Conservation (phyloP, 352 stramenopile genomes). For the Pythium volutum region DNA sequence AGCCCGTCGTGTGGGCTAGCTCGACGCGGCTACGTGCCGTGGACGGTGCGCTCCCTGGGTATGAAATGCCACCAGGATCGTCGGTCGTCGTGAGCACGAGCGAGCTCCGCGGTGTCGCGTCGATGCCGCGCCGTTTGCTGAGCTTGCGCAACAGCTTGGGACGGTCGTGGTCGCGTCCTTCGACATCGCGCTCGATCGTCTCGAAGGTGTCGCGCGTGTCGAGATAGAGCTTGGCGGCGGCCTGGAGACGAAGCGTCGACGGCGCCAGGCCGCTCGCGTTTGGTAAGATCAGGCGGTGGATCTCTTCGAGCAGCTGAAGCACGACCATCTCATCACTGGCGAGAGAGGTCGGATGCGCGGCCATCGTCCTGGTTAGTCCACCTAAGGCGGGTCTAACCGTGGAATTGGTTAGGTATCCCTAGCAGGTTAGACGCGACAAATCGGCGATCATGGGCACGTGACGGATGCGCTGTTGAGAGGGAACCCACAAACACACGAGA, state of each 20-base stretch:
- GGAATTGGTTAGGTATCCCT: not conserved
- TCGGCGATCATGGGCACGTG: not conserved
- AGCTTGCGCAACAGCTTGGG: slow-evolving; percentile 56
- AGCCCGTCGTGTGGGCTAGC: not conserved
- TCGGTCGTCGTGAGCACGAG: not conserved
- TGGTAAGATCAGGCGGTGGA: slow-evolving; percentile 38
- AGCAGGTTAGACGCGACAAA: not conserved
- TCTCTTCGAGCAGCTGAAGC: slow-evolving; percentile 69
- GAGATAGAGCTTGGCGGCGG: slow-evolving; percentile 68
- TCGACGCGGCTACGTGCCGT: slow-evolving; percentile 2
- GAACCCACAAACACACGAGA: not conserved
- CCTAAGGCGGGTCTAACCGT: not conserved
- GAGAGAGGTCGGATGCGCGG: not conserved
- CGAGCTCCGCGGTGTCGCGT: slow-evolving; percentile 19
- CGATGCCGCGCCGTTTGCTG: slow-evolving; percentile 34
- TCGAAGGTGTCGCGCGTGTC: slow-evolving; percentile 76
- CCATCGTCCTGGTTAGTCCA: not conserved
- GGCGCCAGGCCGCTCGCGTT: slow-evolving; percentile 29
- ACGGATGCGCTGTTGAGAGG: not conserved
- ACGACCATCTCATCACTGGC: slow-evolving; percentile 54
- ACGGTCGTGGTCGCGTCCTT: slow-evolving; percentile 32
- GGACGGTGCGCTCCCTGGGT: not conserved
- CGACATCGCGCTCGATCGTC: slow-evolving; percentile 52
- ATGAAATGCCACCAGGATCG: not conserved
- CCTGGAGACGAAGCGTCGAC: slow-evolving; percentile 31